Conservation (phyloP, 139 green algal species). For the Edaphochlamys debaryana region DNA sequence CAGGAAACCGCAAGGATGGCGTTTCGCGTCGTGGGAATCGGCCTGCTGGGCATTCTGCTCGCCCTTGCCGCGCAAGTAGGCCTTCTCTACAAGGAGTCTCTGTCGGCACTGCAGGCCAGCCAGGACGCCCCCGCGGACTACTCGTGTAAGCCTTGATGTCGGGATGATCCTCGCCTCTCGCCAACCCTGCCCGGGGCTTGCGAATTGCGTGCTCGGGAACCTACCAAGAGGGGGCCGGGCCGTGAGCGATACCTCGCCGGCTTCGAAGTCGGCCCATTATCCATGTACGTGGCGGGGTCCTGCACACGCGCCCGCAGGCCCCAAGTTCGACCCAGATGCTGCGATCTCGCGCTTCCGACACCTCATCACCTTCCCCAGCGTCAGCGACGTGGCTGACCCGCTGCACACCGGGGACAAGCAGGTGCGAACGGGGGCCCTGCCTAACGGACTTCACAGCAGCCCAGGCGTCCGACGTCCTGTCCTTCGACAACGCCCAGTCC, state of each 20-base stretch:
- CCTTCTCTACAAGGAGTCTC: not conserved
- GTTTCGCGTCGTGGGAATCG: not conserved
- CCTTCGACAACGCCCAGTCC: too few species aligned
- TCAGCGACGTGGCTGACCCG: conserved; percentile 4
- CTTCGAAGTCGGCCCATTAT: not conserved
- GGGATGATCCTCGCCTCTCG: not conserved
- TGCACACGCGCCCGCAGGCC: not conserved
- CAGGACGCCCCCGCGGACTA: too few species aligned
- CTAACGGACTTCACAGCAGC: not conserved
- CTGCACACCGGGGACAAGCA: conserved; percentile 27
- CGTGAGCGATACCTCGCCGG: not conserved
- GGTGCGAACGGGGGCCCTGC: not conserved
- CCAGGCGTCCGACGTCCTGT: not conserved
- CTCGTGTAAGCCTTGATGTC: not conserved
- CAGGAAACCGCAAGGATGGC: too few species aligned
- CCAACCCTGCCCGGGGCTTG: too few species aligned
- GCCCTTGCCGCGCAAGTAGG: not conserved
- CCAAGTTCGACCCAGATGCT: not conserved
- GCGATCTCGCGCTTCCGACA: conserved; percentile 40
- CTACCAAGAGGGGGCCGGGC: not conserved
- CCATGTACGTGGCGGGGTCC: too few species aligned
- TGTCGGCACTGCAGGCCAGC: too few species aligned
- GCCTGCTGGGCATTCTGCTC: not conserved
- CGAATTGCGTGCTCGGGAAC: too few species aligned
- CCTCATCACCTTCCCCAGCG: conserved; percentile 24